These are phyloP conservation scores for Hypoxylon intermedium DNA, from an alignment of 495 filamentous ascomycete species.

Conservation along the genomic window DNA sequence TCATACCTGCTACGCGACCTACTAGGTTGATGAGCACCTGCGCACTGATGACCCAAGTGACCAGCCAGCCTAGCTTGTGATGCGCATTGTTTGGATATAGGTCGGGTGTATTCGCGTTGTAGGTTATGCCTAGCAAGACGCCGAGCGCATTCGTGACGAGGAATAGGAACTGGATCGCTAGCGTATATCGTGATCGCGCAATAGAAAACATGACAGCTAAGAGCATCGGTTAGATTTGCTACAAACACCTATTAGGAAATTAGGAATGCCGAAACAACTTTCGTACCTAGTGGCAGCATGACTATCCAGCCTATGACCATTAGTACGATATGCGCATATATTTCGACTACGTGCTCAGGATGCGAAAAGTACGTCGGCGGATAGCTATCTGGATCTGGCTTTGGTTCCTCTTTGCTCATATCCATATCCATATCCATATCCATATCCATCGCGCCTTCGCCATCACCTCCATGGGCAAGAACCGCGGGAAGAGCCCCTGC, in stretches of 20 bases:
- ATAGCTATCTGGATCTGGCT: conserved; percentile 50
- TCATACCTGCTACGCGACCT: conserved; percentile 53
- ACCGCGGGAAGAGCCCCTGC: conserved; percentile 43
- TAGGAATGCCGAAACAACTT: background rate
- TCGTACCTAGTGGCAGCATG: conserved; percentile 79
- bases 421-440: conserved; percentile 60
- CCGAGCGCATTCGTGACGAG: conserved; percentile 73
- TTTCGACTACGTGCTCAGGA: conserved; percentile 66
- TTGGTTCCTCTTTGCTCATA: conserved; percentile 48
- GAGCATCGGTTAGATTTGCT: conserved; percentile 28
- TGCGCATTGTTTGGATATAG: conserved; percentile 89
- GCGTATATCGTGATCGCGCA: conserved; percentile 75
- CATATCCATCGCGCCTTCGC: conserved; percentile 45
- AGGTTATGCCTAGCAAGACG: conserved; percentile 74
- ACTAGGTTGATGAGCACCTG: conserved; percentile 76
- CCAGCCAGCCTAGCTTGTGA: conserved; percentile 86
- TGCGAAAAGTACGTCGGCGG: conserved; percentile 78
- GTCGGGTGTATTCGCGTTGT: conserved; percentile 84
- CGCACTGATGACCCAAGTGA: conserved; percentile 71
- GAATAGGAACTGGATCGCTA: conserved; percentile 79
- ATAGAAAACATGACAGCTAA: conserved; percentile 88
- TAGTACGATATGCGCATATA: conserved; percentile 79
- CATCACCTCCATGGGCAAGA: conserved; percentile 54
- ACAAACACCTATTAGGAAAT: background rate
- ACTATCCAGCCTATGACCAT: conserved; percentile 87